phyloP scores from a whole-genome alignment of 2,329 filamentous ascomycete genomes.

The Sarocladiaceae sp. region DNA sequence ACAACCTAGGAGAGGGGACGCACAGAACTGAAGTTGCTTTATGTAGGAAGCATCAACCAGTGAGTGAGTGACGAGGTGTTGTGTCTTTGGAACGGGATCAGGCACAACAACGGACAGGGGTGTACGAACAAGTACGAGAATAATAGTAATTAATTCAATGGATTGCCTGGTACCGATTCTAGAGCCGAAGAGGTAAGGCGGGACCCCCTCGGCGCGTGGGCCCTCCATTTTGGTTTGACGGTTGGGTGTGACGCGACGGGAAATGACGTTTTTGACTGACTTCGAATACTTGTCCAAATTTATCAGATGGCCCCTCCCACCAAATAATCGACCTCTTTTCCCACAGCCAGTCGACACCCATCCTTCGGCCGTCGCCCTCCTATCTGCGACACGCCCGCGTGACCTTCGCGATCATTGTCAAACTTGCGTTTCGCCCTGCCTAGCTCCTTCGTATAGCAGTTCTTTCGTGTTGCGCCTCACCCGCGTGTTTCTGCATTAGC shows the following conservation, averaged over 20 bases:
- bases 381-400: neutral
- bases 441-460: too few relatives aligned
- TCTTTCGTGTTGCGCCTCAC: too few relatives aligned
- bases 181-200: neutral
- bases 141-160: neutral
- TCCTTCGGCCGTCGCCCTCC: neutral
- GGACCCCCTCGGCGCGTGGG: conserved; percentile 7
- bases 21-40: neutral
- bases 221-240: conserved; percentile 1
- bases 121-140: conserved; percentile 3
- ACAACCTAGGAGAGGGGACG: neutral
- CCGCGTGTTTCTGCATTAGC: too few relatives aligned
- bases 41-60: neutral
- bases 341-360: neutral
- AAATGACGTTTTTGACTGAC: conserved; percentile 7
- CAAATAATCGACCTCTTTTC: neutral
- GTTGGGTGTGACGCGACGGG: conserved; percentile 6
- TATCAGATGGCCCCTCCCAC: neutral
- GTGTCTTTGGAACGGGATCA: neutral
- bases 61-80: neutral
- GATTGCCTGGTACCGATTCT: neutral
- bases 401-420: neutral
- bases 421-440: neutral
- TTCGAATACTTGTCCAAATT: neutral
- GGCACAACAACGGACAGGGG: neutral